Base-by-base conservation (phyloP, 352 stramenopile species). In the Pythium myriotylum region DNA sequence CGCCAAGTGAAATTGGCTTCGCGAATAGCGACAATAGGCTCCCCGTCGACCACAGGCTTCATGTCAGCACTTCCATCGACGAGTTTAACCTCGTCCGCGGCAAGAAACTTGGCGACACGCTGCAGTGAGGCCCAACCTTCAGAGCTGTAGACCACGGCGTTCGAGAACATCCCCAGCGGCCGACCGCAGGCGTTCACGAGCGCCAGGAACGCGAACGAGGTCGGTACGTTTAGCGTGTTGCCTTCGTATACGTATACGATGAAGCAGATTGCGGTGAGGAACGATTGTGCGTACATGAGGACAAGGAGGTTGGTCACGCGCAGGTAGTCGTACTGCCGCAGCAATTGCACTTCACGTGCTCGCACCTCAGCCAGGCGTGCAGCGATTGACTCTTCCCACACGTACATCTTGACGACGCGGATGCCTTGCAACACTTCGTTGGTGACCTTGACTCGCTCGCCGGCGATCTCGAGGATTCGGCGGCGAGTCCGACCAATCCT, bases 321-420 rank as follows among this genome's bases (percentile, higher is more conserved):
- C n/a, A n/a, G n/a, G n/a, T n/a, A n/a, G n/a, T n/a, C n/a, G n/a
- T n/a, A n/a, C 17, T 1, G 42, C 39, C 37, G 67, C 2, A 65
- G 12, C 3, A 65, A 19, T 24, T 49, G 47, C 22, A 86, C 69
- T 32, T 89, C 79, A 17, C 70, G 63, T 1, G 59, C 63, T 3
- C 79, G 79, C 43, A 88, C 79, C 45, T 62, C 46, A 10, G 58
- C 58, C 22, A 89, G 64, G 1, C 73, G 69, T 2, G 51, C 54
- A 17, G 54, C 45, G 7, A 88, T 63, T 2, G 76, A 77, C 26
- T 72, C 61, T 56, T 89, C 80, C 89, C 88, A 98, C 22, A 79
- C 84, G 52, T 96, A 95, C 68, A 97, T 89, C 56, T 97, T 98
- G 33, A 97, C 81, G 49, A 90, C 86, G 48, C 90, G 76, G 54